phyloP scores from a whole-genome alignment of 2,329 filamentous ascomycete species.

The Cytospora schulzeri region DNA sequence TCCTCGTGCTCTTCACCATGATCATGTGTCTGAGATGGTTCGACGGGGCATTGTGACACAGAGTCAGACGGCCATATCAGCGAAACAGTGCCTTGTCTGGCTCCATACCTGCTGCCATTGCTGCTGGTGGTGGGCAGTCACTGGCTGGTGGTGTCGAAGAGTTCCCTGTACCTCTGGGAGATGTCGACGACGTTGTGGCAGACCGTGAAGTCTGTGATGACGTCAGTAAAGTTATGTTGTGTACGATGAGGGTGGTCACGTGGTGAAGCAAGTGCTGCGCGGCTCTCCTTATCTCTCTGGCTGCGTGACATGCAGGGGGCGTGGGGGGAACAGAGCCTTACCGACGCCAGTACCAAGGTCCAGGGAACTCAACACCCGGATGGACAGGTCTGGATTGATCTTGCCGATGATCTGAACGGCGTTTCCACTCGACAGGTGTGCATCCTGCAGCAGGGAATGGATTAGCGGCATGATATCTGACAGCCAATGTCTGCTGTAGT shows the following conservation, averaged over 20 bases:
- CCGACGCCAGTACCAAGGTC: conserved; percentile 72
- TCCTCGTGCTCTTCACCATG: neutral
- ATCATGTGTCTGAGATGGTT: neutral
- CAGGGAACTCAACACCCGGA: conserved; percentile 69
- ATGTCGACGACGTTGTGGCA: conserved; percentile 81
- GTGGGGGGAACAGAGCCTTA: conserved; percentile 43
- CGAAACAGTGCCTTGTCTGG: conserved; percentile 10
- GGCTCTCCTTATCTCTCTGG: neutral
- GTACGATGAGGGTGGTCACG: neutral
- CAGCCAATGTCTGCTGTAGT: neutral
- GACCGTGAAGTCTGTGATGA: conserved; percentile 67
- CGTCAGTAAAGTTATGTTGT: conserved; percentile 13
- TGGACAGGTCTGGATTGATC: conserved; percentile 70
- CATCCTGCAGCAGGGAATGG: conserved; percentile 55
- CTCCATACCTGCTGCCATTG: conserved; percentile 3
- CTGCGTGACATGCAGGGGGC: too few relatives aligned
- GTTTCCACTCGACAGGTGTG: conserved; percentile 69
- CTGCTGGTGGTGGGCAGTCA: conserved; percentile 19
- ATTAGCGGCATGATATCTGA: neutral
- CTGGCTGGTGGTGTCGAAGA: conserved; percentile 62
- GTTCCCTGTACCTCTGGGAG: conserved; percentile 76
- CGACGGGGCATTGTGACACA: conserved; percentile 9
- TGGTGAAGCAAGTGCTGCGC: conserved; percentile 2
- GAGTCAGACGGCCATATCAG: conserved; percentile 21
- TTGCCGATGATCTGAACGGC: conserved; percentile 79